Conservation (phyloP, 345 rosid species). For the Hibiscus mutabilis region DNA sequence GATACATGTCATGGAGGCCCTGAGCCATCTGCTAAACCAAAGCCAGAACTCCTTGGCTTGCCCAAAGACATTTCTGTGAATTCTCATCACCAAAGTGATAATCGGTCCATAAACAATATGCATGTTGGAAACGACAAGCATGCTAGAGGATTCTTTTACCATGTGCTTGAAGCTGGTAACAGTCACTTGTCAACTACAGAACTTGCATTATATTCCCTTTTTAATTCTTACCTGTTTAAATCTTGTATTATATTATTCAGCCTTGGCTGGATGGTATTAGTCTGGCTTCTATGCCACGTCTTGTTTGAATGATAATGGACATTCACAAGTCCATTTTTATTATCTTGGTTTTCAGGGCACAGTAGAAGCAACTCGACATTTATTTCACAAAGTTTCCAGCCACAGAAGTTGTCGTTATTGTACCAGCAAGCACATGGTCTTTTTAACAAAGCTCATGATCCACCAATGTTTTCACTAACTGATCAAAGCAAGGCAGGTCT, state of each 20-base stretch:
- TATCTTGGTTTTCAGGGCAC: constrained; percentile 38
- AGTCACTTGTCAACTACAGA: constrained; percentile 11
- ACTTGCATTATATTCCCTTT: constrained; percentile 4
- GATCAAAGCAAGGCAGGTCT: constrained; percentile 42
- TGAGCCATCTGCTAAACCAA: constrained; percentile 24
- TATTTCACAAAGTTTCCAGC: constrained; percentile 29
- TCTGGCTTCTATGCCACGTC: background rate
- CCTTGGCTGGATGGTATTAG: background rate
- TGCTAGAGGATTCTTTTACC: constrained; percentile 38
- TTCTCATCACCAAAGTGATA: constrained; percentile 24
- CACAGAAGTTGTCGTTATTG: constrained; percentile 30
- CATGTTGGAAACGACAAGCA: constrained; percentile 15
- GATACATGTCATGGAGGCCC: constrained; percentile 27
- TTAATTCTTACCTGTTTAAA: background rate
- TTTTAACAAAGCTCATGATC: constrained; percentile 36
- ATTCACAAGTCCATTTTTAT: background rate
- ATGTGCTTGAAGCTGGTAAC: constrained; percentile 49
- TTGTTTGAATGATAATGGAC: background rate
- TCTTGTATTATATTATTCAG: background rate
- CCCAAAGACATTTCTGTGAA: constrained; percentile 29
- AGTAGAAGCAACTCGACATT: constrained; percentile 34
- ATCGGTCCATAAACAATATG: constrained; percentile 16
- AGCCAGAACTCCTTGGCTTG: constrained; percentile 30
- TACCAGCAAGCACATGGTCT: constrained; percentile 39
- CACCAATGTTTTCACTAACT: constrained; percentile 31